Percentiles rank a stretch among this genome's conserved stretches.
Evolutionary conservation across 202 grass and related monocot species (phyloP).

Genomic region (Cymbopogon flexuosus): DNA sequence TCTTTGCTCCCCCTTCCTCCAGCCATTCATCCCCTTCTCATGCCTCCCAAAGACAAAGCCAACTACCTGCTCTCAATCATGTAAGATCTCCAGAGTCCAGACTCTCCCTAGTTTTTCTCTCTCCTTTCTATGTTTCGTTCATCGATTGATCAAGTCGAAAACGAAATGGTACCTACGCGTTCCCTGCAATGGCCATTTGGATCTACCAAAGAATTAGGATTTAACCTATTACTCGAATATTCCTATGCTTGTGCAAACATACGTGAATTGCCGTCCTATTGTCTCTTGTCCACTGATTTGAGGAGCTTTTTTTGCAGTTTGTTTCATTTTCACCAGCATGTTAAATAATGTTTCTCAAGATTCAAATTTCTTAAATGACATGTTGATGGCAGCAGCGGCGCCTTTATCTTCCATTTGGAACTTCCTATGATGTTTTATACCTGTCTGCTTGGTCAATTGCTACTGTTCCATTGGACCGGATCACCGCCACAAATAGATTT

Average conservation of each 20-base stretch:
- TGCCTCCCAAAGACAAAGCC: background rate
- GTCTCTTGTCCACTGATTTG: background rate
- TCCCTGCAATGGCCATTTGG: background rate
- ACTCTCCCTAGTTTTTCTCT: background rate
- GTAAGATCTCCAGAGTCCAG: background rate
- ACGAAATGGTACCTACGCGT: background rate
- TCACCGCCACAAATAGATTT: background rate
- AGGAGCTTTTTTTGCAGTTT: background rate
- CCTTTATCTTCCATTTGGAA: background rate
- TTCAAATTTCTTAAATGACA: background rate
- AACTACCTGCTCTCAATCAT: background rate
- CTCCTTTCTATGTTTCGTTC: background rate
- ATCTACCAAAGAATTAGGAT: background rate
- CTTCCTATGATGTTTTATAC: background rate
- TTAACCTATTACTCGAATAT: background rate
- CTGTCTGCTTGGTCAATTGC: constrained; percentile 11
- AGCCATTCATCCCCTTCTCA: background rate
- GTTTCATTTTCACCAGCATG: constrained; percentile 2
- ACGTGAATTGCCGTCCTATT: too few relatives aligned
- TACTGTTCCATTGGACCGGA: constrained; percentile 25
- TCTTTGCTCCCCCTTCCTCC: background rate
- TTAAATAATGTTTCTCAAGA: constrained; percentile 9
- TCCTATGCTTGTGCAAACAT: background rate
- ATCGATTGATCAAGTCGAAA: background rate
- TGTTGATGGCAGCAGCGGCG: background rate